Evolutionary conservation across 2,329 filamentous ascomycete species (phyloP).

Genomic region (Hymenoscyphus albidus): DNA sequence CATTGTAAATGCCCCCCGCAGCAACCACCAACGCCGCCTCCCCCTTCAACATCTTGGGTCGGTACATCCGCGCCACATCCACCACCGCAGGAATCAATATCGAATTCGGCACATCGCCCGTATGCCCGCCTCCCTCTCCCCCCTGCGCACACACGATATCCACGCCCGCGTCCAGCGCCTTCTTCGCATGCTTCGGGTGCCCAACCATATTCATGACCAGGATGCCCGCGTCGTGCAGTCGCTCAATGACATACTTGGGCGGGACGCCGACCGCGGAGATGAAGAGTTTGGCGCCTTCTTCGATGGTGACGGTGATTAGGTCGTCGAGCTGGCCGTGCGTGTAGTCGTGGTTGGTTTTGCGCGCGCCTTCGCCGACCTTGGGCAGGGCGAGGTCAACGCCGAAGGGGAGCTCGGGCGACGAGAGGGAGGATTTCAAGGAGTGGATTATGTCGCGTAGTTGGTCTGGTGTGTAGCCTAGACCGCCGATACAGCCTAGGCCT

Average conservation of each 20-base stretch:
- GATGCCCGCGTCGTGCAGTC: slow-evolving; percentile 74
- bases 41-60: slow-evolving; percentile 64
- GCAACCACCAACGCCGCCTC: slow-evolving; percentile 76
- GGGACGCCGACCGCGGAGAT: slow-evolving; percentile 87
- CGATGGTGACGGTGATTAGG: slow-evolving; percentile 80
- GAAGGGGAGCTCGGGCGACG: slow-evolving; percentile 68
- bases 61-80: slow-evolving; percentile 64
- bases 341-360: slow-evolving; percentile 95
- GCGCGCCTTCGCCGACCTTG: slow-evolving; percentile 77
- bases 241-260: slow-evolving; percentile 66
- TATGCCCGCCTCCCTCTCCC: slow-evolving; percentile 90
- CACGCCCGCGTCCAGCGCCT: slow-evolving; percentile 80
- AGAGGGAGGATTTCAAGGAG: slow-evolving; percentile 76
- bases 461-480: slow-evolving; percentile 66
- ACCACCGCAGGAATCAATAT: slow-evolving; percentile 84
- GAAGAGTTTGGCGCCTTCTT: slow-evolving; percentile 79
- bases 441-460: slow-evolving; percentile 78
- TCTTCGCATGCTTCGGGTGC: slow-evolving; percentile 83
- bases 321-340: slow-evolving; percentile 85
- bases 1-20: slow-evolving; percentile 82
- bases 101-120: slow-evolving; percentile 80
- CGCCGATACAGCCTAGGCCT: slow-evolving; percentile 69
- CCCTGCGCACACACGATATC: slow-evolving; percentile 92
- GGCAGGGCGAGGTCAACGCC: slow-evolving; percentile 89
- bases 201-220: slow-evolving; percentile 98